Evolutionary conservation across 192 early-diverging fungal genomes (phyloP), one percentile per base, ranked within the genome.

Genomic region (Entomortierella parvispora): DNA sequence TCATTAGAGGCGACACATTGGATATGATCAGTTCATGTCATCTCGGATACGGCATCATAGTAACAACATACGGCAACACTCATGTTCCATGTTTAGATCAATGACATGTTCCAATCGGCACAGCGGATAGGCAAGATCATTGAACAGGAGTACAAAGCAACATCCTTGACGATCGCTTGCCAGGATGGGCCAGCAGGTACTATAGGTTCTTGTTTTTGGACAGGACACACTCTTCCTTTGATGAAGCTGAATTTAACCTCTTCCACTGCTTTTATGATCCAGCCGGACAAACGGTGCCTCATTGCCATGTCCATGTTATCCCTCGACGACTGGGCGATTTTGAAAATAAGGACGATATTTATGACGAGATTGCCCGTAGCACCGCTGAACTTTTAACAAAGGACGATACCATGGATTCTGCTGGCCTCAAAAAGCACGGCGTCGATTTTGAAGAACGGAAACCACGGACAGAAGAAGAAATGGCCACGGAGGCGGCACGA

Each of bases 271-370:
- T 4, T 3, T 20, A 22, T 10, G 18, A 2, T 54, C 29, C 44
- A 77, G 74, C 74, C 28, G 74, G 74, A 7, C 74, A 94, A 76
- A 86, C 95, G 22, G 95, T 99, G 5, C 87, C 92, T 11, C 97
- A 99, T 80, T 91, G 93, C 9, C 97, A 99, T 62, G 76, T 97
- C 29, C 97, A 99, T 79, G 65, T 99, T 28, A 94, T 99, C 44
- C 96, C 97, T 42, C 86, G 97, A 11, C 82, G 76, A 34, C 66
- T 78, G 18, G 92, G 92, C 28, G 95, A 99, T 68, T 96, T 85
- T 82, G 81, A 82, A 14, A 84, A 92, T 59, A 97, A 97, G 60
- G 95, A 99, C 77, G 93, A 95, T 42, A 91, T 97, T 44, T 96
- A 97, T 61, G 79, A 81, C 23, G 94, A 89, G 23, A 88, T 97